These are phyloP conservation scores for Candida hispaniensis DNA, from an alignment of 805 yeast species.

Conservation along the genomic window DNA sequence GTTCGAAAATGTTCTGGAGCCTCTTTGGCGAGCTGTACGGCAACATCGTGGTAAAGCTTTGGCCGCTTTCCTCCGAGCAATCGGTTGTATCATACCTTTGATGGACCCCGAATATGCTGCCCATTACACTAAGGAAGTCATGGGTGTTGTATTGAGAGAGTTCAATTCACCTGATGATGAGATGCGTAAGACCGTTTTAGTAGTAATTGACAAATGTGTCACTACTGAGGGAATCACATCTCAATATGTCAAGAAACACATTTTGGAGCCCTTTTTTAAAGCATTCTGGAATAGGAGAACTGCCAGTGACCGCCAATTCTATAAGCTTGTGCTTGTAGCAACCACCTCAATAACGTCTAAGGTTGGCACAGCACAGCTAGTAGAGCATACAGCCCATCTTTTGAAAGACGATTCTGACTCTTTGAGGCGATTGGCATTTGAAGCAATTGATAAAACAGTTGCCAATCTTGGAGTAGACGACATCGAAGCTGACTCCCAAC, in stretches of 20 bases:
- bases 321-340: conserved; percentile 57
- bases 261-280: conserved; percentile 52
- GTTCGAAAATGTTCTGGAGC: conserved; percentile 62
- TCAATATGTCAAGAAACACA: conserved; percentile 39
- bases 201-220: conserved; percentile 58
- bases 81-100: conserved; percentile 72
- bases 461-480: conserved; percentile 44
- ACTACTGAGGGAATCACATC: conserved; percentile 45
- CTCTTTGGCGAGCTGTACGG: conserved; percentile 69
- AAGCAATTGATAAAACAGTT: conserved; percentile 50
- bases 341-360: conserved; percentile 56
- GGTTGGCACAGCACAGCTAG: conserved; percentile 51
- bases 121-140: conserved; percentile 65
- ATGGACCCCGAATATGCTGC: conserved; percentile 78
- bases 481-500: conserved; percentile 39
- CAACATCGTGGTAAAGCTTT: conserved; percentile 67
- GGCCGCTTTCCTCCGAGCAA: conserved; percentile 64
- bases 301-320: conserved; percentile 44
- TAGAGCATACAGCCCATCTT: conserved; percentile 45
- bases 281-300: conserved; percentile 74
- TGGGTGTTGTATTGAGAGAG: conserved; percentile 57
- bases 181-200: conserved; percentile 63
- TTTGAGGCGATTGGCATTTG: conserved; percentile 67
- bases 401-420: conserved; percentile 79
- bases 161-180: conserved; percentile 79